Percentiles rank a stretch among this genome's conserved stretches.
Evolutionary conservation across 75 land plant genomes (phyloP).

Genomic region (Selaginella tamariscina): DNA sequence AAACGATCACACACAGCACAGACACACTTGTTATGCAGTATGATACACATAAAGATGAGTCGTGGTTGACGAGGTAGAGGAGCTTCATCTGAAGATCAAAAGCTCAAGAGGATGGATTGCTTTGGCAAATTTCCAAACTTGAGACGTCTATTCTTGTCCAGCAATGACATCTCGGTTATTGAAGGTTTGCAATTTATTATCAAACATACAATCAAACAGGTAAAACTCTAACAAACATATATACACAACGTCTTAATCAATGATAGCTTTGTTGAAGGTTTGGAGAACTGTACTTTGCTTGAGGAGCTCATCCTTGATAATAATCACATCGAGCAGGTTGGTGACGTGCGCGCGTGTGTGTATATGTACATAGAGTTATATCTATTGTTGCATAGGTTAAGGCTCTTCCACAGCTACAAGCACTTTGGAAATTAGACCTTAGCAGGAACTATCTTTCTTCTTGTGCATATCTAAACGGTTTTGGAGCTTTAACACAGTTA

Average conservation of each 20-base stretch:
- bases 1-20: no score
- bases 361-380: no score
- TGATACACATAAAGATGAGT: background rate
- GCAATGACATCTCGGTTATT: slow-evolving; percentile 23
- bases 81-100: slow-evolving; percentile 22
- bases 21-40: no score
- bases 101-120: slow-evolving; percentile 25
- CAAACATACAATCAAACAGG: no score
- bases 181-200: slow-evolving; percentile 17
- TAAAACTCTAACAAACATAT: no score
- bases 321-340: slow-evolving; percentile 25
- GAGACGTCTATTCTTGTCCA: slow-evolving; percentile 23
- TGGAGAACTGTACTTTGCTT: slow-evolving; percentile 24
- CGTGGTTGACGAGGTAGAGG: slow-evolving; percentile 24
- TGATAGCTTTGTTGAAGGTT: no score
- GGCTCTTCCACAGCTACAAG: background rate
- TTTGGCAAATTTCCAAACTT: slow-evolving; percentile 27
- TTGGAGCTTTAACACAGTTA: slow-evolving; percentile 26
- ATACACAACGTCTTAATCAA: no score
- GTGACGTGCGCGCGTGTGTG: no score
- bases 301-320: slow-evolving; percentile 34
- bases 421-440: slow-evolving; percentile 32
- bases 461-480: slow-evolving; percentile 17
- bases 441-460: slow-evolving; percentile 23
- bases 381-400: slow-evolving; percentile 28